Evolutionary conservation across 139 green algal species (phyloP).

Genomic region (Chlamydomonas schloesseri): DNA sequence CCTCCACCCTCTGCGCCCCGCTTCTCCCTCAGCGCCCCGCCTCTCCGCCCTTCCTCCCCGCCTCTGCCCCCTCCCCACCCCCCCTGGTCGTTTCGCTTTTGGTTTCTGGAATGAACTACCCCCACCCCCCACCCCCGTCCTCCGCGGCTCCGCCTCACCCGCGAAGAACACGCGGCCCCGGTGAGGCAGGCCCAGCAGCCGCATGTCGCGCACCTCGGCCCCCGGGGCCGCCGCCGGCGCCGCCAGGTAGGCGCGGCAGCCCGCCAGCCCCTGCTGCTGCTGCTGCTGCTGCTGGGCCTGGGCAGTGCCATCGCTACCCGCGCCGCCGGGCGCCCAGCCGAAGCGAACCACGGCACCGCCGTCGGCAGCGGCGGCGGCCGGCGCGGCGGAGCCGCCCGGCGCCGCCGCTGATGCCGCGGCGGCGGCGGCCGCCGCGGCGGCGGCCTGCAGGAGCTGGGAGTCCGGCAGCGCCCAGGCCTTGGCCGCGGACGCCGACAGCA

Average conservation of each 20-base stretch:
- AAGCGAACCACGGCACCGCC: not conserved
- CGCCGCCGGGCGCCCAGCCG: not conserved
- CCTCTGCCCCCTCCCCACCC: no score
- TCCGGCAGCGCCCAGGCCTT: not conserved
- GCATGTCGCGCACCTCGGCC: constrained; percentile 15
- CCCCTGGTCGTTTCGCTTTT: no score
- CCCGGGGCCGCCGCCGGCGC: not conserved
- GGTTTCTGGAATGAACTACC: no score
- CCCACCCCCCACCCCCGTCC: no score
- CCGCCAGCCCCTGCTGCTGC: not conserved
- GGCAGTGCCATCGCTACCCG: no score
- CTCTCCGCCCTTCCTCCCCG: no score
- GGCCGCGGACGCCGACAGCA: no score
- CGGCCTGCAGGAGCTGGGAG: not conserved
- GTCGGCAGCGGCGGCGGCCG: not conserved
- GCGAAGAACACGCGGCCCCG: constrained; percentile 25
- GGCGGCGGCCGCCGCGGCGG: not conserved
- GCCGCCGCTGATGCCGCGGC: no score
- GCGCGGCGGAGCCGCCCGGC: not conserved
- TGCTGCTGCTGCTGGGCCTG: not conserved
- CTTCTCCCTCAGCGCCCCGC: no score
- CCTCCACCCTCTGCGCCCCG: no score
- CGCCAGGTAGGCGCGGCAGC: not conserved
- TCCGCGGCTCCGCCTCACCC: not conserved
- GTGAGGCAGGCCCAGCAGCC: constrained; percentile 8